phyloP scores from a whole-genome alignment of 345 rosid species.

The Excoecaria cochinchinensis region DNA sequence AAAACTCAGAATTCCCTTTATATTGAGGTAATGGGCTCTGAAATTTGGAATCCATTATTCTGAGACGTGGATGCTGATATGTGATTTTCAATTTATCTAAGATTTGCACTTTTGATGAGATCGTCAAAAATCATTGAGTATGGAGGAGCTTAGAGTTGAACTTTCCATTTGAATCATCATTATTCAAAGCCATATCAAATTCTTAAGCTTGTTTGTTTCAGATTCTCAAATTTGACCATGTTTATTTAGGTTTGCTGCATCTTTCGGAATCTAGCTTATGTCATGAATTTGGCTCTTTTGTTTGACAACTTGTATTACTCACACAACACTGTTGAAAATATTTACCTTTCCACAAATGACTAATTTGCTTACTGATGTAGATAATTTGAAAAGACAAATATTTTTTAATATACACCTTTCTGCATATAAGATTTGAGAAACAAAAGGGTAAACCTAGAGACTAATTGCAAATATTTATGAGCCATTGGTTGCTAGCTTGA shows the following conservation, averaged over 20 bases:
- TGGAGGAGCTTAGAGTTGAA: background rate
- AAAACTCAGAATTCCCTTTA: slow-evolving; percentile 58
- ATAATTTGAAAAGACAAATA: too few species aligned
- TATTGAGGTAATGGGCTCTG: slow-evolving; percentile 44
- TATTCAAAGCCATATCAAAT: background rate
- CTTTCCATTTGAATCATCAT: background rate
- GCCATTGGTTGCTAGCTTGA: too few species aligned
- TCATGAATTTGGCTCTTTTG: background rate
- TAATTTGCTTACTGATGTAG: too few species aligned
- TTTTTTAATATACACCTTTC: too few species aligned
- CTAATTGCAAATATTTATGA: too few species aligned
- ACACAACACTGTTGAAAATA: background rate
- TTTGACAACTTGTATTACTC: background rate
- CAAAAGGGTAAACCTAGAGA: too few species aligned
- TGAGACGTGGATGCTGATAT: background rate
- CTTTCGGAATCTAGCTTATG: background rate
- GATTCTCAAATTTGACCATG: background rate
- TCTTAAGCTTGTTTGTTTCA: background rate
- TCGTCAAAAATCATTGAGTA: background rate
- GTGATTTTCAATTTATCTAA: background rate
- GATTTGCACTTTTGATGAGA: background rate
- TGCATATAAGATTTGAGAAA: too few species aligned
- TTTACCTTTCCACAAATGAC: too few species aligned
- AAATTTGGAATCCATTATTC: background rate
- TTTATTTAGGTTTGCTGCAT: background rate